Base-by-base conservation (phyloP, 306 rosid species). In the Castanea crenata region DNA sequence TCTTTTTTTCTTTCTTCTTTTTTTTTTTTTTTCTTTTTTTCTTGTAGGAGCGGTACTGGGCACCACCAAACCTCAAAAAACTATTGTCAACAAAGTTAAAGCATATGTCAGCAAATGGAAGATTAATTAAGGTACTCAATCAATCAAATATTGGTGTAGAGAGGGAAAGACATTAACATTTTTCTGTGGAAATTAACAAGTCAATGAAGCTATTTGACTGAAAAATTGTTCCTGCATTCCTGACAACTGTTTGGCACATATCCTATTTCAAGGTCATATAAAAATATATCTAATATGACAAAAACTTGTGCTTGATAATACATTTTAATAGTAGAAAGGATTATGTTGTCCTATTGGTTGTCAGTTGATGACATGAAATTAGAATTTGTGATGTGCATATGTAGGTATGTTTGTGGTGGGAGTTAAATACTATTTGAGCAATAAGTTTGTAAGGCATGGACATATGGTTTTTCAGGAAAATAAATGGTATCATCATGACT, bases 61-160 rank as follows among this genome's bases (percentile, higher is more conserved):
- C 92, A 58, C 96, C 97, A 5, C 87, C 94, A 25, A 92, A 87
- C 91, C 94, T 94, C 77, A 80, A 84, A 79, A 94, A 88, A 85
- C 81, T 94, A 67, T 83, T 94, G 67, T 85, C 96, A 52, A 62
- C 92, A 31, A 92, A 92, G 84, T 83, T 94, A 84, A 94, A 92
- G 92, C 93, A 92, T 79, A 89, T 94, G 98, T 71, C 86, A 51
- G 83, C 88, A 76, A 89, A 76, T 56, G 94, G 98, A 76, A 94
- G 87, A 85, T 77, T 94, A 83, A 79, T 85, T 54, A 94, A 94
- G 98, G 98, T 94, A 92, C 76, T 41, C 74, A 73, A 46, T 49
- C 69, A 74, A 55, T 73, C 27, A 23, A 65, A 63, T 56, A 61
- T 65, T 82, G 78, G 44, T 61, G 69, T 71, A 20, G 79, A 56